phyloP scores from a whole-genome alignment of 345 rosid genomes.

The Rubroshorea leprosula region DNA sequence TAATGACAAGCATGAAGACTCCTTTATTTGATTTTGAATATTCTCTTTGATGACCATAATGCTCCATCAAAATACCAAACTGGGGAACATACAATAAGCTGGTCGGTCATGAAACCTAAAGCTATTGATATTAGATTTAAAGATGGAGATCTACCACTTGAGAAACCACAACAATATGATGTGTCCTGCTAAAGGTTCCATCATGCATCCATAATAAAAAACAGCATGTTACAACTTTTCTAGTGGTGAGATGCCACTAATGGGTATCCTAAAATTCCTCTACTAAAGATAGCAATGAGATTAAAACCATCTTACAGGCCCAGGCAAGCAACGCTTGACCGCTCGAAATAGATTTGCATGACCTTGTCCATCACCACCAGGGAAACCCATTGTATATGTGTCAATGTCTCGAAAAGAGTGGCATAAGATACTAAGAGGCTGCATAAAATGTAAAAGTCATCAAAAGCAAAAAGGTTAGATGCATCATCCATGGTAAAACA shows the following conservation, averaged over 20 bases:
- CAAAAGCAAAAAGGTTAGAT: constrained; percentile 6
- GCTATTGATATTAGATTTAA: neutral
- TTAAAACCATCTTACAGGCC: constrained; percentile 64
- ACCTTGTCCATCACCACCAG: constrained; percentile 83
- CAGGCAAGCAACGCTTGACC: constrained; percentile 92
- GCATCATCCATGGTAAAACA: neutral
- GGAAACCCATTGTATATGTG: constrained; percentile 71
- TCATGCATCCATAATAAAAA: constrained; percentile 16
- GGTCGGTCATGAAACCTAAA: neutral
- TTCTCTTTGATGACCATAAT: neutral
- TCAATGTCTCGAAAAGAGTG: constrained; percentile 76
- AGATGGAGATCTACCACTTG: neutral
- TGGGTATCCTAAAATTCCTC: constrained; percentile 6
- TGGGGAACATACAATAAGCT: neutral
- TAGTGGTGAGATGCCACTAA: neutral
- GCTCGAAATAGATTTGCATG: constrained; percentile 81
- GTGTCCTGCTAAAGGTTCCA: neutral
- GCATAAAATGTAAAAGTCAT: constrained; percentile 22
- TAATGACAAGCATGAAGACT: neutral
- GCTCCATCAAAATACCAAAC: neutral
- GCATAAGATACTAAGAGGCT: constrained; percentile 96
- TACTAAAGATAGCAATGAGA: constrained; percentile 11
- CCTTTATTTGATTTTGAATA: neutral
- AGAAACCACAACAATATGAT: constrained; percentile 13
- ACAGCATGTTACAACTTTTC: neutral